Percentiles rank a stretch among this genome's conserved stretches.
phyloP scores from a whole-genome alignment of 169 alveolate species.

The Theileria orientalis region DNA sequence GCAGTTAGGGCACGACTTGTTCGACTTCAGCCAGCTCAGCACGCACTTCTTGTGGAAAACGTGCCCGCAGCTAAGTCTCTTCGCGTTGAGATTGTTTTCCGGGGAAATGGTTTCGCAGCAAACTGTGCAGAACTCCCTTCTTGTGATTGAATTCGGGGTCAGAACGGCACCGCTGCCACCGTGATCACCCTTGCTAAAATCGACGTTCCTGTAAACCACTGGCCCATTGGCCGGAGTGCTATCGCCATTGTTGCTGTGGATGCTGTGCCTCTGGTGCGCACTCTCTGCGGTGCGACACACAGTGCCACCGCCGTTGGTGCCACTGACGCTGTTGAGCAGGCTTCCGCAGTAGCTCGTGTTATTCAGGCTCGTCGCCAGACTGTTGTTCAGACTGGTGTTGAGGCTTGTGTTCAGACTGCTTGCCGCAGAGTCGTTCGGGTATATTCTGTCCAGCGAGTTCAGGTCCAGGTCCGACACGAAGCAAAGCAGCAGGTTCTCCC shows the following conservation, averaged over 20 bases:
- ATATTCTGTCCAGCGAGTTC: conserved; percentile 20
- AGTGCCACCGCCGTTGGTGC: too few species aligned
- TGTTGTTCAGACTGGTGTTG: not conserved
- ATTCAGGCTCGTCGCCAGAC: not conserved
- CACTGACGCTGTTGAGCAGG: not conserved
- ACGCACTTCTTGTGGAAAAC: conserved; percentile 69
- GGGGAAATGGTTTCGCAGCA: conserved; percentile 52
- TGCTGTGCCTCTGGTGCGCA: not conserved
- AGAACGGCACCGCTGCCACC: not conserved
- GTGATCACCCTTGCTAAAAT: not conserved
- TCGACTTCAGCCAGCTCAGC: conserved; percentile 60
- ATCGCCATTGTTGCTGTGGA: not conserved
- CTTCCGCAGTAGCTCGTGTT: not conserved
- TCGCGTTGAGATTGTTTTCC: conserved; percentile 1
- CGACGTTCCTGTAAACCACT: not conserved
- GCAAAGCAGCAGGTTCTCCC: conserved; percentile 32
- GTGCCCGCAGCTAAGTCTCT: conserved; percentile 67
- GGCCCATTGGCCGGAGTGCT: not conserved
- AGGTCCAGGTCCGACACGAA: conserved; percentile 39
- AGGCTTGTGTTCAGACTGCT: not conserved
- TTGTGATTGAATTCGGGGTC: conserved; percentile 22
- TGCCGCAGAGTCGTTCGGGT: not conserved
- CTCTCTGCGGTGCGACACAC: not conserved
- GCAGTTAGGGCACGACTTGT: conserved; percentile 74
- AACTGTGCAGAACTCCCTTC: conserved; percentile 65